Evolutionary conservation across 257 asterid species (phyloP).

Genomic region (Cinchona pubescens): DNA sequence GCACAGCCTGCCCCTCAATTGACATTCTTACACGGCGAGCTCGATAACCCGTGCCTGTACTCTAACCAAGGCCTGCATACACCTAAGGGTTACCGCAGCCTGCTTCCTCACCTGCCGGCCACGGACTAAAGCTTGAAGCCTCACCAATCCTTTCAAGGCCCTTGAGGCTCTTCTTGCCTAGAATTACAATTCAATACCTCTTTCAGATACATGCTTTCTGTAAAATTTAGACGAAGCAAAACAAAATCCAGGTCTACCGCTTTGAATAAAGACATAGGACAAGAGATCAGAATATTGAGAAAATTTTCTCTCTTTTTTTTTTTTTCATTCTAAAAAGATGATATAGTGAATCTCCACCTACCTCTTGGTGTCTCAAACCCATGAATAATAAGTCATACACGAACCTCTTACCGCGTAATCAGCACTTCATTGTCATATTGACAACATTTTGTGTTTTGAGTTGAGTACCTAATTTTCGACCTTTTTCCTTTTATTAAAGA

Average conservation of each 20-base stretch:
- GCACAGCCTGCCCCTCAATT: constrained; percentile 84
- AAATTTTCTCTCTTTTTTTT: too few species aligned
- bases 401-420: too few species aligned
- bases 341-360: too few species aligned
- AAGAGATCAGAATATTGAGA: background rate
- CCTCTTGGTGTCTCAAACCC: too few species aligned
- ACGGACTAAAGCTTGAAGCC: constrained; percentile 90
- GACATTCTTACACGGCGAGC: constrained; percentile 90
- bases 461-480: background rate
- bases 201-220: background rate
- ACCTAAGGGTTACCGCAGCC: constrained; percentile 87
- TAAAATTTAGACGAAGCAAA: background rate
- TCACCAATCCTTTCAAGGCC: constrained; percentile 89
- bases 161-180: constrained; percentile 94
- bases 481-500: background rate
- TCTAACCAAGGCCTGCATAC: constrained; percentile 98
- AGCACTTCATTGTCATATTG: too few species aligned
- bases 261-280: background rate
- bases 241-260: background rate
- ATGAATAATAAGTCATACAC: too few species aligned
- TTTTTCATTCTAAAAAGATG: too few species aligned
- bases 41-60: constrained; percentile 94
- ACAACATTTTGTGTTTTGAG: background rate
- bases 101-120: constrained; percentile 91
- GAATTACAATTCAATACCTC: constrained; percentile 3